phyloP scores from a whole-genome alignment of 2,329 filamentous ascomycete species.

The Penicillium concentricum region DNA sequence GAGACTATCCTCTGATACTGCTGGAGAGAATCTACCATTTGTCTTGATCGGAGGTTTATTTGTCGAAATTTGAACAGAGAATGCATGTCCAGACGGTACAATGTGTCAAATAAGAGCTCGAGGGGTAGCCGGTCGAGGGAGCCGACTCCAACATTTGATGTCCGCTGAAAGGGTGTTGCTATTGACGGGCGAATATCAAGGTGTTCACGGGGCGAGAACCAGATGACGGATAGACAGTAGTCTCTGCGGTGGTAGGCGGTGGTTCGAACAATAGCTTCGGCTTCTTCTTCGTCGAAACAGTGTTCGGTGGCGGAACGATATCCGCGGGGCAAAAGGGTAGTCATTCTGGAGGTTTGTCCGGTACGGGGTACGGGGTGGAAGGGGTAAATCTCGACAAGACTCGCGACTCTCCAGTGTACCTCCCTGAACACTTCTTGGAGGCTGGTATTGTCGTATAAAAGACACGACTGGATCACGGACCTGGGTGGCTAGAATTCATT shows the following conservation, averaged over 20 bases:
- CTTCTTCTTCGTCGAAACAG: conserved; percentile 10
- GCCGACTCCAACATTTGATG: conserved; percentile 1
- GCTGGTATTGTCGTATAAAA: background rate
- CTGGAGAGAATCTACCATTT: conserved; percentile 14
- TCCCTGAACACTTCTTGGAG: background rate
- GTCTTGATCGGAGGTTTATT: conserved; percentile 13
- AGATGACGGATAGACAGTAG: conserved; percentile 7
- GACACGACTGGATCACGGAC: background rate
- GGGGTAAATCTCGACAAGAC: background rate
- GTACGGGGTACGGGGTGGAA: too few species aligned
- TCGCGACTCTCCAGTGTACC: background rate
- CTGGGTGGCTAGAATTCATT: background rate
- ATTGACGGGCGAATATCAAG: conserved; percentile 6
- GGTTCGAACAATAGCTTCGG: conserved; percentile 20
- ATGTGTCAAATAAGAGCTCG: conserved; percentile 8
- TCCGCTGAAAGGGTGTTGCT: conserved; percentile 9
- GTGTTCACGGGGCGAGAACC: conserved; percentile 10
- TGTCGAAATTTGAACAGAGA: conserved; percentile 17
- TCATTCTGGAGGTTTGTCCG: conserved; percentile 45
- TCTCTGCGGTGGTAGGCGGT: conserved; percentile 20
- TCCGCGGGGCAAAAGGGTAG: conserved; percentile 7
- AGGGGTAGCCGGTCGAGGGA: conserved; percentile 9
- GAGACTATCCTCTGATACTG: conserved; percentile 11
- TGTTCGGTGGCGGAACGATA: conserved; percentile 13
- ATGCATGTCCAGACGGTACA: conserved; percentile 8